Conservation (phyloP, 2,329 filamentous ascomycete genomes). For the Zymoseptoria passerinii region DNA sequence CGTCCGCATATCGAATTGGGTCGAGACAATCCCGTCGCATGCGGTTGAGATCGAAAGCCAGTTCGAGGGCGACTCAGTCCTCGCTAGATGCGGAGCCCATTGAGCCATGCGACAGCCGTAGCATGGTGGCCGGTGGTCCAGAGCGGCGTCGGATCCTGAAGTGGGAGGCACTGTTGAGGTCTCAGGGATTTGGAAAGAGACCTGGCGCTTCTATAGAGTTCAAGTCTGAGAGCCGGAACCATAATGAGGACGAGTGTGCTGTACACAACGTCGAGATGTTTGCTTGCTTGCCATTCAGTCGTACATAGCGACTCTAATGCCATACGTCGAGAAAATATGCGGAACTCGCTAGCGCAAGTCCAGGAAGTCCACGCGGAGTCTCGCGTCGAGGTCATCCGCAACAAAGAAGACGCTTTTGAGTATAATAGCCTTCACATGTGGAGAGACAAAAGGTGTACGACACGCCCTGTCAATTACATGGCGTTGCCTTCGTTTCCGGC, state of each 20-base stretch:
- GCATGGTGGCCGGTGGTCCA: neutral
- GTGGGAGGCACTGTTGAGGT: neutral
- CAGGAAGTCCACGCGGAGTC: neutral
- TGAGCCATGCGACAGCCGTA: neutral
- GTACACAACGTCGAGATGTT: neutral
- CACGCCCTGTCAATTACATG: neutral
- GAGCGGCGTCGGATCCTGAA: neutral
- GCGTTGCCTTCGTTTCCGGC: neutral
- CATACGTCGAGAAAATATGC: neutral
- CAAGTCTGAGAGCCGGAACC: neutral
- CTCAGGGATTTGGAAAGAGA: neutral
- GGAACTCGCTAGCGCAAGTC: neutral
- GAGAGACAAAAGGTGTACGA: neutral
- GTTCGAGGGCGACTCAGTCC: neutral
- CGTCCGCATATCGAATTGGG: neutral
- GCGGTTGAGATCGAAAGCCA: neutral
- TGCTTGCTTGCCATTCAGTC: neutral
- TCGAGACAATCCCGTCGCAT: neutral
- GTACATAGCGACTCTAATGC: neutral
- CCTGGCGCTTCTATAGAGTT: neutral
- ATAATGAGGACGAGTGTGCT: neutral
- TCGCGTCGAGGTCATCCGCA: neutral
- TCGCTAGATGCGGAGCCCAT: neutral
- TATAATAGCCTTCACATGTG: neutral
- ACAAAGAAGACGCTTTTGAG: neutral